Base-by-base conservation (phyloP, 2,329 filamentous ascomycete species). In the Davidsoniella eucalypti region DNA sequence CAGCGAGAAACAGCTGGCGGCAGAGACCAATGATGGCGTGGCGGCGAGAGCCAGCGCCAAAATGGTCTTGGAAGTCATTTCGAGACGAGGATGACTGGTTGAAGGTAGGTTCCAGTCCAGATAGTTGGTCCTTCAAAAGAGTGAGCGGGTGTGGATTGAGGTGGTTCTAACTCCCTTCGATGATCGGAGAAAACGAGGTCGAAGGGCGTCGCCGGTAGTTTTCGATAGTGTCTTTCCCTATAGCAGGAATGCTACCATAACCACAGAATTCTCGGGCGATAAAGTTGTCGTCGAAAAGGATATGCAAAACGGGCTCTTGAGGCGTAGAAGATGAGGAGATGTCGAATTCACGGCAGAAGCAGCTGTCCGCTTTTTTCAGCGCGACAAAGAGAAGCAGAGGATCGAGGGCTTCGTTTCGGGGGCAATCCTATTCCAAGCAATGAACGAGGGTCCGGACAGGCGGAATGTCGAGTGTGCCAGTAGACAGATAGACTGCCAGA, bases 1-100 rank as follows among this genome's bases (percentile, higher is more conserved):
- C 10, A 53, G 38, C 9, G 52, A 50, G 33, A 53, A 51, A 42
- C 52, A 53, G 40, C 40, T 47, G 45, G 47, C 47, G 17, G 52
- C 52, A 21, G 40, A 44, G 16, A 53, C 52, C 47, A 47, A 6
- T 6, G 43, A 48, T 14, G 52, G 48, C 23, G 52, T 40, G 44
- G 48, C 39, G 14, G 48, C 38, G 21, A 49, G 38, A 10, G 47
- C 38, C 44, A 50, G 36, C 29, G 33, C 44, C 52, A 50, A 26
- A 25, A 53, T 36, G 41, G 52, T 40, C 36, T 41, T 50, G 37
- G 44, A 23, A 38, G 38, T 37, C 52, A 53, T 53, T 18, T 26
- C 7, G 37, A 23, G 38, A 12, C 8, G 36, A 39, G 26, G 14
- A 43, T 43, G 18, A 17, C 17, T n/a, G 3, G 42, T 21, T 18